phyloP scores from a whole-genome alignment of 2,329 filamentous ascomycete species.

The Capronia americana region DNA sequence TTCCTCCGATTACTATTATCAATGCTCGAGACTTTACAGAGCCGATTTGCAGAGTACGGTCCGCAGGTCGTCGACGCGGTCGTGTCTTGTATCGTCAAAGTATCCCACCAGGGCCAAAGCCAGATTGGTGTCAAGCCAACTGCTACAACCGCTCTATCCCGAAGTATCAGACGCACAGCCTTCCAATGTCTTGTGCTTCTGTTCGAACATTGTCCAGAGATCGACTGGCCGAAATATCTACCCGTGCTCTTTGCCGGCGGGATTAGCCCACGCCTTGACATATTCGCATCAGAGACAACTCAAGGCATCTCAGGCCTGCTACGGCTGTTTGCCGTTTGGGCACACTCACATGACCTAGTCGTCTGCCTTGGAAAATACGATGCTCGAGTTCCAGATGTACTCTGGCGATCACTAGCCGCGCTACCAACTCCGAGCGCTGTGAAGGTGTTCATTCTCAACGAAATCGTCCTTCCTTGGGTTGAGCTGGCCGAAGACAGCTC shows the following conservation, averaged over 20 bases:
- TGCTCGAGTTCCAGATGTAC: conserved; percentile 65
- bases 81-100: conserved; percentile 78
- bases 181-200: conserved; percentile 82
- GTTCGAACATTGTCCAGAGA: conserved; percentile 73
- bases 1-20: conserved; percentile 78
- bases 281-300: conserved; percentile 81
- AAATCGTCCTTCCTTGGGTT: conserved; percentile 66
- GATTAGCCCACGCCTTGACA: conserved; percentile 76
- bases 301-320: conserved; percentile 86
- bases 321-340: conserved; percentile 81
- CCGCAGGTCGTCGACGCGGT: conserved; percentile 75
- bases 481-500: conserved; percentile 58
- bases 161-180: conserved; percentile 63
- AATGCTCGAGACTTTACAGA: conserved; percentile 82
- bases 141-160: conserved; percentile 44
- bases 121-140: conserved; percentile 42
- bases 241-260: conserved; percentile 74
- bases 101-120: conserved; percentile 52
- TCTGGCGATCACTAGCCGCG: conserved; percentile 74
- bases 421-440: conserved; percentile 84
- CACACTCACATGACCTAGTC: conserved; percentile 69
- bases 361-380: conserved; percentile 72
- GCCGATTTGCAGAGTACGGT: conserved; percentile 71
- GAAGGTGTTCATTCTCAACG: conserved; percentile 76
- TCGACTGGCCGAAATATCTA: conserved; percentile 76